phyloP scores from a whole-genome alignment of 2,329 filamentous ascomycete genomes.

The Cytospora piceicola region DNA sequence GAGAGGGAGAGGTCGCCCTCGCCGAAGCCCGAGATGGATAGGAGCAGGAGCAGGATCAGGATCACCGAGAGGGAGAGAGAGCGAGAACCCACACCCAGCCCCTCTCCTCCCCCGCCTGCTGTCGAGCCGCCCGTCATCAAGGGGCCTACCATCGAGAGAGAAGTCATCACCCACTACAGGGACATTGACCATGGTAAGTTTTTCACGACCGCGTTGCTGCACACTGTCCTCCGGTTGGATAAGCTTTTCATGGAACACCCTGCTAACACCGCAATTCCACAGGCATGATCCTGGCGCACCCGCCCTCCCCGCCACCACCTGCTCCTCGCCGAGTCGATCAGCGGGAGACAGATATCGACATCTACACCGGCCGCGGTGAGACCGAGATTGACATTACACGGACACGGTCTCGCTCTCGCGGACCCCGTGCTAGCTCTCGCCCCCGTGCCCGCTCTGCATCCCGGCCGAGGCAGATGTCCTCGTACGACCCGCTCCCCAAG shows the following conservation, averaged over 20 bases:
- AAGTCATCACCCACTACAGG: conserved; percentile 86
- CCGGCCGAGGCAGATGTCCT: conserved; percentile 34
- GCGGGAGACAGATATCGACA: conserved; percentile 64
- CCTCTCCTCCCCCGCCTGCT: conserved; percentile 57
- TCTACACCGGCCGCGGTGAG: conserved; percentile 56
- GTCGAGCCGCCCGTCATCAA: conserved; percentile 69
- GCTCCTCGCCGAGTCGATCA: conserved; percentile 52
- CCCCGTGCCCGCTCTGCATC: conserved; percentile 46
- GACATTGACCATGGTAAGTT: conserved; percentile 82
- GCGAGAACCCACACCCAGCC: conserved; percentile 49
- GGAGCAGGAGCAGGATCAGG: conserved; percentile 53
- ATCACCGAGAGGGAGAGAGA: conserved; percentile 55
- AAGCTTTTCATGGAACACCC: no score
- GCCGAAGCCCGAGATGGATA: conserved; percentile 45
- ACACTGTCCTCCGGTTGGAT: no score
- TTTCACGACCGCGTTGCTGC: conserved; percentile 16
- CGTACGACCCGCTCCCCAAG: conserved; percentile 37
- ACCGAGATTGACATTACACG: conserved; percentile 62
- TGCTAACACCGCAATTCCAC: conserved; percentile 22
- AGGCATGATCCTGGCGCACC: conserved; percentile 55
- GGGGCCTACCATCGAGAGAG: conserved; percentile 80
- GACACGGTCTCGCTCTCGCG: conserved; percentile 43
- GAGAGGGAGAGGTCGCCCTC: conserved; percentile 47
- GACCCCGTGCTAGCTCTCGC: conserved; percentile 46
- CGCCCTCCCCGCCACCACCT: conserved; percentile 54